Percentiles rank a stretch among this genome's conserved stretches.
These are phyloP conservation scores for Apostasia shenzhenica DNA, from an alignment of 106 monocot genomes.

Conservation along the genomic window DNA sequence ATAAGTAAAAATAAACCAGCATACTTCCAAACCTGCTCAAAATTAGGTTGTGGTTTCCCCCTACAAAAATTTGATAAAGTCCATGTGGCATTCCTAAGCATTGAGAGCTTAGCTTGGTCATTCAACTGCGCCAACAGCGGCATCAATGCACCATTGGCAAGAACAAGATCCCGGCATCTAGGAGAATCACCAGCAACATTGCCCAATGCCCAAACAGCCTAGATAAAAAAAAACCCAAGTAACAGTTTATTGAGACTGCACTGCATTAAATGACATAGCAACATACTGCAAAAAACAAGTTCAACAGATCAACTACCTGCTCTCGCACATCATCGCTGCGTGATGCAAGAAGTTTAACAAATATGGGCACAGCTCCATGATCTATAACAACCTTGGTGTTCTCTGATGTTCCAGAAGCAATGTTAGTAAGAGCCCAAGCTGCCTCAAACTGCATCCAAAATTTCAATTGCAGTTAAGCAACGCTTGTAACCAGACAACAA, in stretches of 20 bases:
- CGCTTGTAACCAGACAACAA: too few species aligned
- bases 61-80: constrained; percentile 70
- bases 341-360: constrained; percentile 49
- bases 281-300: neutral
- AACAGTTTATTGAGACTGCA: too few species aligned
- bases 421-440: constrained; percentile 55
- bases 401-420: constrained; percentile 58
- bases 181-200: constrained; percentile 81
- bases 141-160: constrained; percentile 33
- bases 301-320: constrained; percentile 25
- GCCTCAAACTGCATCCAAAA: constrained; percentile 42
- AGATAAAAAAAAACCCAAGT: neutral
- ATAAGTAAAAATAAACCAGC: neutral
- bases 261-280: too few species aligned
- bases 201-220: constrained; percentile 72
- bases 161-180: constrained; percentile 54
- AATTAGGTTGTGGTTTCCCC: constrained; percentile 52
- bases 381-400: constrained; percentile 58
- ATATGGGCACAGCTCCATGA: constrained; percentile 52
- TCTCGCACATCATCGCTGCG: constrained; percentile 54
- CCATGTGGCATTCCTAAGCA: constrained; percentile 84
- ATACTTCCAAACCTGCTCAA: constrained; percentile 40
- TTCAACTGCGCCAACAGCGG: constrained; percentile 48
- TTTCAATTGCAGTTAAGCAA: neutral
- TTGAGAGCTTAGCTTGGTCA: constrained; percentile 59